Base-by-base conservation (phyloP, 2,329 filamentous ascomycete genomes). In the Monilinia laxa region DNA sequence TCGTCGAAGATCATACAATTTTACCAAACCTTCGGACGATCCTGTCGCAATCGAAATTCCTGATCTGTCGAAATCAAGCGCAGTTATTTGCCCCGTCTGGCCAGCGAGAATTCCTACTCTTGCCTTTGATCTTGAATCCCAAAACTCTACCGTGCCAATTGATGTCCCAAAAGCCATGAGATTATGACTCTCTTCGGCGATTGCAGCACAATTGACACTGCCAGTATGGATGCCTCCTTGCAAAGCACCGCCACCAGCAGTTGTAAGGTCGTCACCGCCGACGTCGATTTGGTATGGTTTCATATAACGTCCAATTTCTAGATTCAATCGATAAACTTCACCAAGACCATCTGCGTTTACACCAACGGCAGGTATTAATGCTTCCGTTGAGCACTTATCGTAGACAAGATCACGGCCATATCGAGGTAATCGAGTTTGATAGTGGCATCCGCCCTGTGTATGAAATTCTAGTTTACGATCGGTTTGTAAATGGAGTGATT, bases 131-230 rank as follows among this genome's bases (percentile, higher is more conserved):
- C 95, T 86, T 0, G 93, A 86, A 76, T 99, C 95, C 92, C 93
- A 99, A 75, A 98, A 94, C 76, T 99, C 95, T 35, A 98, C 92
- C 0, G 94, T 97, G n/a, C 95, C 94, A 66, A 95, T 81, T 3
- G 92, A 93, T 1, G 95, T 99, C 63, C 96, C 95, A 74, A 99
- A 99, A 0, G 94, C 93, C 45, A 93, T 84, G 5, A 99, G 82
- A 66, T 95, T 95, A 77, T 99, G 95, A 58, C 91, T 93, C 52
- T 89, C 85, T 76, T 97, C 92, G 3, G 95, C 95, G 68, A 97
- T 87, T 3, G 93, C 90, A 16, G 88, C 94, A 10, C 89, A 89
- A 75, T 98, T 97, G 63, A 98, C 93, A 62, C 90, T 89, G 18
- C 93, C 93, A 0, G 92, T 90, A 67, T 89, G 84, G 57, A 97